These are phyloP conservation scores for Ilyonectria sp. DNA, from an alignment of 2,329 filamentous ascomycete genomes.

Conservation along the genomic window DNA sequence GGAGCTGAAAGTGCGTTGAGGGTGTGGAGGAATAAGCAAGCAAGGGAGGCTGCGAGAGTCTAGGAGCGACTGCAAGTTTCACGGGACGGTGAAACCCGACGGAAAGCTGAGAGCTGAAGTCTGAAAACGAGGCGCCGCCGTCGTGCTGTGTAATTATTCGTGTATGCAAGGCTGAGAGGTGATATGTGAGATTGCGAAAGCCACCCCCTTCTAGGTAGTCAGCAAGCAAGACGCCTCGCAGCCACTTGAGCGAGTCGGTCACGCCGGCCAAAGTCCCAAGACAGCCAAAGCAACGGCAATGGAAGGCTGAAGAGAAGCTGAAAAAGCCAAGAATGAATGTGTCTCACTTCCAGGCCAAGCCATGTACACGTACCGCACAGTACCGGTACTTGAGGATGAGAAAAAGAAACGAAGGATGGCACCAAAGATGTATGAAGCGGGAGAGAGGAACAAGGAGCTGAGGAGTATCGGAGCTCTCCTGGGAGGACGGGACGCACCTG, in stretches of 20 bases:
- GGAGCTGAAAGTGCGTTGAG: neutral
- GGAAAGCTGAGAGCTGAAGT: constrained; percentile 14
- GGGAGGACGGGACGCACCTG: neutral
- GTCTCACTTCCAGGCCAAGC: neutral
- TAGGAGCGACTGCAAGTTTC: neutral
- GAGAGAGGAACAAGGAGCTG: neutral
- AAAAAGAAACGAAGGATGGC: neutral
- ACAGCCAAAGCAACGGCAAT: neutral
- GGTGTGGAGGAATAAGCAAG: neutral
- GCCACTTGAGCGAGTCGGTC: neutral
- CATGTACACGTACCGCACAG: neutral
- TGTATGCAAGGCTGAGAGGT: constrained; percentile 30
- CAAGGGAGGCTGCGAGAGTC: neutral
- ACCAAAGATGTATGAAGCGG: neutral
- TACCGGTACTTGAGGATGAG: neutral
- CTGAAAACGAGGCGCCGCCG: neutral
- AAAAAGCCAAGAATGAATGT: neutral
- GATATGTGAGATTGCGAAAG: neutral
- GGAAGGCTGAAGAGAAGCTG: neutral
- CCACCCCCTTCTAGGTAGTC: neutral
- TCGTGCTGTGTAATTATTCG: neutral
- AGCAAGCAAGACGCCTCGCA: neutral
- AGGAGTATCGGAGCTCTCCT: neutral
- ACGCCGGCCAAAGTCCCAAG: neutral
- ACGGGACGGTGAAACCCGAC: constrained; percentile 11